phyloP scores from a whole-genome alignment of 495 filamentous ascomycete species.

The Trichoderma virens region DNA sequence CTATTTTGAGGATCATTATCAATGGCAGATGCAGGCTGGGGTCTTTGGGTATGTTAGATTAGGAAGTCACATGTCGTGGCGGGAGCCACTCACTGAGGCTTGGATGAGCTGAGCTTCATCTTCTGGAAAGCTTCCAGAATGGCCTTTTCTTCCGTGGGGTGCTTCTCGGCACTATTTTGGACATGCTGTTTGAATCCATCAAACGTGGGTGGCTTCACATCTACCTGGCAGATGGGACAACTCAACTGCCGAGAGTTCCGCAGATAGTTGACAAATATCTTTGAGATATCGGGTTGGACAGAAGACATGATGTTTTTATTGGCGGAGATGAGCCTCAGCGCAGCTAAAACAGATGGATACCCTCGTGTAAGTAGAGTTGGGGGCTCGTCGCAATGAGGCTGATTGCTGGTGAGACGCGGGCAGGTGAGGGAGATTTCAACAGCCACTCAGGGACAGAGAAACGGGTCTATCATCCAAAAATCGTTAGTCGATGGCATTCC shows the following conservation, averaged over 20 bases:
- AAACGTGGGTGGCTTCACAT: not conserved
- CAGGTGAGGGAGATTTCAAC: conserved; percentile 73
- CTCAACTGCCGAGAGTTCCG: not conserved
- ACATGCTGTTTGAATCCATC: not conserved
- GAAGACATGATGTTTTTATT: no score
- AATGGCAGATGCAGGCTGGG: not conserved
- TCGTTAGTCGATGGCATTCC: no score
- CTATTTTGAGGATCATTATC: not conserved
- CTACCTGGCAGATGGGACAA: not conserved
- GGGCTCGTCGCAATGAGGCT: conserved; percentile 69
- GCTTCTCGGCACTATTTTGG: not conserved
- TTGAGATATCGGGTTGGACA: not conserved
- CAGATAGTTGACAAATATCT: not conserved
- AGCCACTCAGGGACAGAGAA: conserved; percentile 66
- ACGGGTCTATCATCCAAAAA: conserved; percentile 24
- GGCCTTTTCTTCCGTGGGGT: not conserved
- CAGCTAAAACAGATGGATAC: no score
- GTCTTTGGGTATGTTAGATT: not conserved
- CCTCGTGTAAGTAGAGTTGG: no score
- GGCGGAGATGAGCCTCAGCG: no score
- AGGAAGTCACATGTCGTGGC: not conserved
- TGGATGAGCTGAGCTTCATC: not conserved
- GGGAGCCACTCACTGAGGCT: not conserved
- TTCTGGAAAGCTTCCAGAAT: not conserved
- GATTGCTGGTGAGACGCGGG: no score